These are phyloP conservation scores for Penicillium daleae DNA, from an alignment of 495 filamentous ascomycete species.

Conservation along the genomic window DNA sequence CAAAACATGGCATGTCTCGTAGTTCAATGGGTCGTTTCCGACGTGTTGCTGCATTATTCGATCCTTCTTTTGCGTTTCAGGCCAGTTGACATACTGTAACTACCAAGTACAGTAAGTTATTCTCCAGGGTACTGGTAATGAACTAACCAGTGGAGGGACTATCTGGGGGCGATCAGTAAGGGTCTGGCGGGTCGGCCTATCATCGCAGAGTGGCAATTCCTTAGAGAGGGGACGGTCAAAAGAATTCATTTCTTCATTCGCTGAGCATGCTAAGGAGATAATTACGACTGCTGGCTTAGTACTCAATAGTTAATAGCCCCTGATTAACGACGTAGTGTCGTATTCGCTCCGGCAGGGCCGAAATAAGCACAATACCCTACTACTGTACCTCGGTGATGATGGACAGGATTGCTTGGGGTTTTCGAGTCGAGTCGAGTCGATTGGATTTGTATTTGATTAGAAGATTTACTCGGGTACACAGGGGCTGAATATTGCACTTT, in stretches of 20 bases:
- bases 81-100: background rate
- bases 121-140: no score
- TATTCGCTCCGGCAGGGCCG: constrained; percentile 1
- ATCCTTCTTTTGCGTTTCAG: background rate
- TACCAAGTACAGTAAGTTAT: no score
- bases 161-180: constrained; percentile 22
- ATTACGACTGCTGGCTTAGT: background rate
- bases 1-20: background rate
- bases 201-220: background rate
- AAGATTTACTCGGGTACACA: background rate
- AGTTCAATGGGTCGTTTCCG: background rate
- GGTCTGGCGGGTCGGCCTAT: constrained; percentile 14
- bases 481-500: background rate
- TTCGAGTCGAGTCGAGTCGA: no score
- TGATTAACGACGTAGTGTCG: background rate
- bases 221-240: background rate
- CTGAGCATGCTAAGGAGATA: background rate
- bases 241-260: background rate
- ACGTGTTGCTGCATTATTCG: background rate
- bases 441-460: background rate
- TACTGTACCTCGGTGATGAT: no score
- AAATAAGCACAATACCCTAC: background rate
- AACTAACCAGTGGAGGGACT: background rate
- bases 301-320: background rate
- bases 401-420: background rate